Percentiles rank a stretch among this genome's conserved stretches.
Evolutionary conservation across 371 early-diverging fungal species (phyloP).

Genomic region (Massospora cicadina): DNA sequence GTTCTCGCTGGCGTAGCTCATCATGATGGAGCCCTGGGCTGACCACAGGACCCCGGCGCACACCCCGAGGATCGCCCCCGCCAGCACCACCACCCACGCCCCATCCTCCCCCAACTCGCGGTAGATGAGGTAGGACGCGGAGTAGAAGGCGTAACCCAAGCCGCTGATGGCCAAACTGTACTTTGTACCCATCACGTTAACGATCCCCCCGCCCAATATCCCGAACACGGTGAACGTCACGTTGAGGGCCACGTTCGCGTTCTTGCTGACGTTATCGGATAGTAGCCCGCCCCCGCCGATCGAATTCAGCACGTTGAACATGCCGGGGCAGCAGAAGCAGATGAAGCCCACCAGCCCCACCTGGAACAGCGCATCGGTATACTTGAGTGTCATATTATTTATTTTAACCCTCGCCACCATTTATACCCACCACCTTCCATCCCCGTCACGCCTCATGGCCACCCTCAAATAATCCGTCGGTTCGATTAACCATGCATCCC

Average conservation of each 20-base stretch:
- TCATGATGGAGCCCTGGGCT: slow-evolving; percentile 49
- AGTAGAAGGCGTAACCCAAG: slow-evolving; percentile 31
- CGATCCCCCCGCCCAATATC: slow-evolving; percentile 37
- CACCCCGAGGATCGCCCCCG: slow-evolving; percentile 40
- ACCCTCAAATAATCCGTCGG: no score
- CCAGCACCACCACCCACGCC: slow-evolving; percentile 24
- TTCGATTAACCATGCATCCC: no score
- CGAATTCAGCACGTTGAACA: slow-evolving; percentile 63
- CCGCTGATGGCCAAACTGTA: slow-evolving; percentile 29
- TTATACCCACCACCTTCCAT: no score
- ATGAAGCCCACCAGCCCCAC: slow-evolving; percentile 8
- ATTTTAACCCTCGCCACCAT: no score
- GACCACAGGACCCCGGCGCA: slow-evolving; percentile 42
- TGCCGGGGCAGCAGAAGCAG: slow-evolving; percentile 28
- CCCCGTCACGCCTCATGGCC: no score
- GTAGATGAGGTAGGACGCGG: slow-evolving; percentile 31
- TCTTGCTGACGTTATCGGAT: slow-evolving; percentile 29
- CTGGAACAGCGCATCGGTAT: slow-evolving; percentile 3
- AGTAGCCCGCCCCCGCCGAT: slow-evolving; percentile 50
- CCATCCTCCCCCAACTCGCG: slow-evolving; percentile 18
- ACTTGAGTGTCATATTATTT: background rate
- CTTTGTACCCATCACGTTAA: slow-evolving; percentile 35
- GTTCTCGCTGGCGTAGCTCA: slow-evolving; percentile 42
- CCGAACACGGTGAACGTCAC: slow-evolving; percentile 47
- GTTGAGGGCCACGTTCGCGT: slow-evolving; percentile 48